A percentile compares a stretch with the other conserved stretches of the same genome.
These are phyloP conservation scores for Talaromyces pinophilus DNA, from an alignment of 2,329 filamentous ascomycete species.

Conservation along the genomic window DNA sequence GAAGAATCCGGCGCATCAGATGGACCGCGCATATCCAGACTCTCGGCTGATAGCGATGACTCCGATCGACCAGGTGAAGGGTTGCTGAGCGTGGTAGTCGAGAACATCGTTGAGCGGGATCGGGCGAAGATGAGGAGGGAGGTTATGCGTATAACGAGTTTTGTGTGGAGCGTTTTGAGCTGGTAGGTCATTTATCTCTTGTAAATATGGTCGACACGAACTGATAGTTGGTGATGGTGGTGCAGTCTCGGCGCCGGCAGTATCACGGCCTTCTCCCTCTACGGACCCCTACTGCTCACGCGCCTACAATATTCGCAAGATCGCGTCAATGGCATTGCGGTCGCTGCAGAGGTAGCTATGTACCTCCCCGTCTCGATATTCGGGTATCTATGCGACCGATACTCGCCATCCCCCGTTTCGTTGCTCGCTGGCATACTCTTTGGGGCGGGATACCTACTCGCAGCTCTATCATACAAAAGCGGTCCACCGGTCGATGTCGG, in stretches of 20 bases:
- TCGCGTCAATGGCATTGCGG: conserved; percentile 87
- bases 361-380: conserved; percentile 90
- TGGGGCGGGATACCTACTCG: conserved; percentile 77
- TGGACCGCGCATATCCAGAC: conserved; percentile 22
- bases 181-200: conserved; percentile 44
- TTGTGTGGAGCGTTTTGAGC: conserved; percentile 61
- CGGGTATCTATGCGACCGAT: conserved; percentile 88
- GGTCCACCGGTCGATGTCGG: conserved; percentile 55
- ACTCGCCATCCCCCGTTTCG: conserved; percentile 75
- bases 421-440: conserved; percentile 73
- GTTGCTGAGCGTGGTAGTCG: conserved; percentile 62
- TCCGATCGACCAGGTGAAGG: conserved; percentile 42
- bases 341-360: conserved; percentile 81
- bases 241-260: conserved; percentile 77
- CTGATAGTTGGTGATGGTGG: conserved; percentile 12
- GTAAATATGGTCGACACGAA: neutral
- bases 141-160: conserved; percentile 57
- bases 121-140: conserved; percentile 56
- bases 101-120: conserved; percentile 61
- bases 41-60: conserved; percentile 25
- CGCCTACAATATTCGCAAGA: conserved; percentile 85
- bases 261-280: conserved; percentile 90
- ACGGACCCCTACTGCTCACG: conserved; percentile 85
- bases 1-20: conserved; percentile 27
- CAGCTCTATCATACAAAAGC: conserved; percentile 73